Percentiles rank a stretch among this genome's conserved stretches.
Evolutionary conservation across 2,329 filamentous ascomycete species (phyloP).

Genomic region (Calycina herbarum): DNA sequence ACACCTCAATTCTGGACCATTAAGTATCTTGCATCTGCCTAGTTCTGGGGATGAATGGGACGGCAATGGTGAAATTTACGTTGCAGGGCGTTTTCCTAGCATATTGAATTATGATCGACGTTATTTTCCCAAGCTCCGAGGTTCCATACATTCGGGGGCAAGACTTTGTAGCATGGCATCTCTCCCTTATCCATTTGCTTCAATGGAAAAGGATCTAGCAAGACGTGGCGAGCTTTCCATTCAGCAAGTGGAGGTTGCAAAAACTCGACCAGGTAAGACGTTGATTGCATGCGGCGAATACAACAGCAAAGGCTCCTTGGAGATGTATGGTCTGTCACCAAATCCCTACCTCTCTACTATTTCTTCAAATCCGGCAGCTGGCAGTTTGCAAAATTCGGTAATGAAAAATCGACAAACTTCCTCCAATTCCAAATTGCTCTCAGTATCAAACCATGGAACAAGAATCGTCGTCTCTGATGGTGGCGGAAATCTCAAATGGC

Average conservation of each 20-base stretch:
- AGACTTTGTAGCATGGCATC: conserved; percentile 72
- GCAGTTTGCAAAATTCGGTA: conserved; percentile 47
- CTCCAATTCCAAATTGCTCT: conserved; percentile 76
- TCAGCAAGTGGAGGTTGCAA: conserved; percentile 54
- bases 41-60: conserved; percentile 44
- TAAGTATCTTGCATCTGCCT: conserved; percentile 79
- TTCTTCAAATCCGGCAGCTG: conserved; percentile 36
- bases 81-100: conserved; percentile 84
- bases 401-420: conserved; percentile 83
- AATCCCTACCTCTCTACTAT: conserved; percentile 28
- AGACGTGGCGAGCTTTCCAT: conserved; percentile 55
- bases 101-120: conserved; percentile 88
- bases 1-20: conserved; percentile 75
- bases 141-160: conserved; percentile 81
- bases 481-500: conserved; percentile 83
- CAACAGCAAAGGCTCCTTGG: conserved; percentile 85
- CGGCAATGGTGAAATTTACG: conserved; percentile 72
- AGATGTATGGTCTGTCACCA: conserved; percentile 71
- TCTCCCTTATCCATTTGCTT: conserved; percentile 66
- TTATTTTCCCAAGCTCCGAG: conserved; percentile 75
- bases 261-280: conserved; percentile 58
- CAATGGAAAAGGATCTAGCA: conserved; percentile 59
- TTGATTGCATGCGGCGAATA: conserved; percentile 86
- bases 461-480: conserved; percentile 82
- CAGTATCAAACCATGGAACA: conserved; percentile 78